Evolutionary conservation across 768 basidiomycete genomes (phyloP).

Genomic region (Exidia glandulosa): DNA sequence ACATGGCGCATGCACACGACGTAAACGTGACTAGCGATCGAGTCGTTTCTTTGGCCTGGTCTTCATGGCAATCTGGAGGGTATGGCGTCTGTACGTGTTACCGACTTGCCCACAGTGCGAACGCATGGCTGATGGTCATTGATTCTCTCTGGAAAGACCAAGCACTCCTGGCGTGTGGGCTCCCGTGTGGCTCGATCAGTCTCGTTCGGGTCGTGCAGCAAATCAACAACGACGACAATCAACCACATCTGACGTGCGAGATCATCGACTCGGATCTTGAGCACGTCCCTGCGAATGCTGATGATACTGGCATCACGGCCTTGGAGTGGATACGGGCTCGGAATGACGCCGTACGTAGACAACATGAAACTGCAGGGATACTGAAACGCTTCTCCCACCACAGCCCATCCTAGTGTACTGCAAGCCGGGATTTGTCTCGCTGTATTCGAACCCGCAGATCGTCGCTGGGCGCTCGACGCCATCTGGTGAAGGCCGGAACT

Average conservation of each 20-base stretch:
- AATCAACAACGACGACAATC: background rate
- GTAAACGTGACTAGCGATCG: conserved; percentile 43
- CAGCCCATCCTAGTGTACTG: conserved; percentile 49
- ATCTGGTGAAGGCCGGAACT: conserved; percentile 11
- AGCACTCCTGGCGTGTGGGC: conserved; percentile 46
- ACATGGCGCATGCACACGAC: conserved; percentile 22
- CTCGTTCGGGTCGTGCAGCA: conserved; percentile 20
- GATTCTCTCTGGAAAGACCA: conserved; percentile 31
- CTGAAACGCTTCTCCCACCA: background rate
- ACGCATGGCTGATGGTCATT: background rate
- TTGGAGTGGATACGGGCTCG: conserved; percentile 44
- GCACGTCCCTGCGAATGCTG: conserved; percentile 10
- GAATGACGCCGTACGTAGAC: conserved; percentile 27
- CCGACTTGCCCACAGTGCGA: conserved; percentile 1
- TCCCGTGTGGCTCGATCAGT: conserved; percentile 48
- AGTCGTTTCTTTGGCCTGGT: conserved; percentile 53
- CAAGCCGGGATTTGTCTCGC: conserved; percentile 47
- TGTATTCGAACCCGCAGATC: conserved; percentile 36
- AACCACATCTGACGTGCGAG: background rate
- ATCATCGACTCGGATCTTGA: conserved; percentile 1
- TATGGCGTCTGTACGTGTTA: conserved; percentile 40
- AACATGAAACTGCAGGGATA: conserved; percentile 4
- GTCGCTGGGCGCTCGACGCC: conserved; percentile 4
- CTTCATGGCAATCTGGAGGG: conserved; percentile 37
- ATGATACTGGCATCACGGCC: conserved; percentile 39